Base-by-base conservation (phyloP, 257 asterid species). In the Perilla frutescens region DNA sequence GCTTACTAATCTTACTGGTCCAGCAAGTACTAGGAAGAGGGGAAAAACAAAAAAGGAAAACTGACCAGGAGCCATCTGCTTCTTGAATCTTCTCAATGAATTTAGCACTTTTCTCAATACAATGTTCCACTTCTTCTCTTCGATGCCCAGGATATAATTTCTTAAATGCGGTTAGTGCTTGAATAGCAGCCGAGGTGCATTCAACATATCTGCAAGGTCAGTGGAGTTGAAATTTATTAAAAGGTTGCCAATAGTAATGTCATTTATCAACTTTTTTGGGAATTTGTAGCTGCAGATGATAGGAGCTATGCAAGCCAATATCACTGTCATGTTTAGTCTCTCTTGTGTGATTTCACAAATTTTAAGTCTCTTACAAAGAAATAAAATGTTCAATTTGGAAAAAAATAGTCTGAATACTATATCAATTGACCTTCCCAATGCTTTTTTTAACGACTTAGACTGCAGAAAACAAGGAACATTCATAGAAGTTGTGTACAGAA, bases 111-210 rank as follows among this genome's bases (percentile, higher is more conserved):
- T 80, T 86, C 72, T 89, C 92, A 50, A 94, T 83, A 77, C 93
- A 84, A 55, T 34, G 64, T 39, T 87, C 91, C 56, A 94, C 86
- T 77, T 91, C 98, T 73, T 80, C 91, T 71, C 78, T 90, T 14
- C 97, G 88, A 63, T 94, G 97, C 64, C 88, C 97, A 66, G 99
- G 98, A 81, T 90, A 91, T 76, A 89, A 70, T 66, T 85, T 81
- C 81, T 85, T 91, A 75, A 94, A 94, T 78, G 81, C 72, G 56
- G 84, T 76, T 79, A 94, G 75, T 48, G 96, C 96, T 87, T 94
- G 99, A 83, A 94, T 90, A 57, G 98, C 89, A 61, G 99, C 98
- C 12, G 99, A 94, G 66, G 99, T 90, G 84, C 99, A 94, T 75
- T 94, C 99, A 15, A 91, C 99, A 76, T 91, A 94, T 75, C 99